Evolutionary conservation across 306 rosid genomes (phyloP).

Genomic region (Vigna mungo): DNA sequence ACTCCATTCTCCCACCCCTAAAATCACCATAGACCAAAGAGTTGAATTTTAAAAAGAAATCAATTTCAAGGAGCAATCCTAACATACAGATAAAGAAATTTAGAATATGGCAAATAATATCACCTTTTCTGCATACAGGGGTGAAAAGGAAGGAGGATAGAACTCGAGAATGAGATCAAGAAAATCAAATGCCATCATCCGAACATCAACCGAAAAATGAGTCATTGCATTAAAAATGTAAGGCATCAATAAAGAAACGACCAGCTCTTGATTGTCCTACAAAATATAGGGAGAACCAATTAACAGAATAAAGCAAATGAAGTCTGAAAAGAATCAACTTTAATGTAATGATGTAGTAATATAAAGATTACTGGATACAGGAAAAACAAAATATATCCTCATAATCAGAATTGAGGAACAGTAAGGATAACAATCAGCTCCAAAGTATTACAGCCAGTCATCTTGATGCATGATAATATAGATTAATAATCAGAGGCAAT

Average conservation of each 20-base stretch:
- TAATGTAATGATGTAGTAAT: constrained; percentile 19
- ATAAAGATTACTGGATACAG: constrained; percentile 14
- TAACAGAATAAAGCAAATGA: constrained; percentile 39
- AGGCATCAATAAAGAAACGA: constrained; percentile 72
- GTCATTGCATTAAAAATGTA: constrained; percentile 92
- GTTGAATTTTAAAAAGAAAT: constrained; percentile 26
- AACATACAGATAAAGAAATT: constrained; percentile 34
- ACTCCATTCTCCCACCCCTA: neutral
- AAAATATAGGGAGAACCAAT: constrained; percentile 30
- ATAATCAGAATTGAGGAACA: constrained; percentile 17
- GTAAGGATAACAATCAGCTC: constrained; percentile 30
- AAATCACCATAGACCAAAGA: neutral
- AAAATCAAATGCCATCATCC: constrained; percentile 83
- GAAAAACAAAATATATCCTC: constrained; percentile 26
- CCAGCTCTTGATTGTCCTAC: constrained; percentile 81
- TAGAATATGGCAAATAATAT: constrained; percentile 23
- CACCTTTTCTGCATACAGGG: constrained; percentile 82
- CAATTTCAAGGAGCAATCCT: constrained; percentile 30
- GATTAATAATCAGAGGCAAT: constrained; percentile 3
- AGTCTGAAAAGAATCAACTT: neutral
- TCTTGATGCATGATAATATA: constrained; percentile 20
- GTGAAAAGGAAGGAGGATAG: constrained; percentile 69
- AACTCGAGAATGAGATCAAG: constrained; percentile 75
- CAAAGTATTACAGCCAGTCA: constrained; percentile 38
- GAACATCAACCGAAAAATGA: constrained; percentile 71